These are phyloP conservation scores for Pyrus bretschneideri DNA, from an alignment of 306 rosid species.

Conservation along the genomic window DNA sequence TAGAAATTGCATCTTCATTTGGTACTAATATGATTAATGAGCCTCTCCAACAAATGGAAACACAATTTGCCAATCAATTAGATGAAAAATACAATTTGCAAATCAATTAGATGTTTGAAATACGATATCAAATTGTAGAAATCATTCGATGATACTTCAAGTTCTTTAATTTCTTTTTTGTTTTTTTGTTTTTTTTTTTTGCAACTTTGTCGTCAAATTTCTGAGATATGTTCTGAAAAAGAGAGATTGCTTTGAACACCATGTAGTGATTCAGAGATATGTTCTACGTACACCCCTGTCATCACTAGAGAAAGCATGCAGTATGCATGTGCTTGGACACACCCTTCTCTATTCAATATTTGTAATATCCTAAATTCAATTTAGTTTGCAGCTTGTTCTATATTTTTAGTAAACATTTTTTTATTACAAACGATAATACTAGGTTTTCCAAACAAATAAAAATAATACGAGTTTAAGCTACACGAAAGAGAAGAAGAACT, in stretches of 20 bases:
- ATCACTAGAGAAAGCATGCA: background rate
- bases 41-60: background rate
- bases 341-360: background rate
- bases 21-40: background rate
- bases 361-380: background rate
- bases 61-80: background rate
- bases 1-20: background rate
- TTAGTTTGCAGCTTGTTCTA: background rate
- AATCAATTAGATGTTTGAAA: background rate
- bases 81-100: background rate
- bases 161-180: background rate
- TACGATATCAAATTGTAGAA: background rate
- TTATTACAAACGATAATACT: too few relatives aligned
- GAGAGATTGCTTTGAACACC: background rate
- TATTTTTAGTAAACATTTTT: background rate
- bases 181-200: background rate
- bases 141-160: background rate
- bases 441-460: too few relatives aligned
- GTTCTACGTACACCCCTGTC: background rate
- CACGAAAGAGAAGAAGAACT: too few relatives aligned
- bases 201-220: conserved; percentile 1
- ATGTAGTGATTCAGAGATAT: background rate
- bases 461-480: too few relatives aligned
- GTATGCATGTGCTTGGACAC: background rate
- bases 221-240: background rate